phyloP scores from a whole-genome alignment of 768 basidiomycete species.

The Suillus fuscotomentosus region DNA sequence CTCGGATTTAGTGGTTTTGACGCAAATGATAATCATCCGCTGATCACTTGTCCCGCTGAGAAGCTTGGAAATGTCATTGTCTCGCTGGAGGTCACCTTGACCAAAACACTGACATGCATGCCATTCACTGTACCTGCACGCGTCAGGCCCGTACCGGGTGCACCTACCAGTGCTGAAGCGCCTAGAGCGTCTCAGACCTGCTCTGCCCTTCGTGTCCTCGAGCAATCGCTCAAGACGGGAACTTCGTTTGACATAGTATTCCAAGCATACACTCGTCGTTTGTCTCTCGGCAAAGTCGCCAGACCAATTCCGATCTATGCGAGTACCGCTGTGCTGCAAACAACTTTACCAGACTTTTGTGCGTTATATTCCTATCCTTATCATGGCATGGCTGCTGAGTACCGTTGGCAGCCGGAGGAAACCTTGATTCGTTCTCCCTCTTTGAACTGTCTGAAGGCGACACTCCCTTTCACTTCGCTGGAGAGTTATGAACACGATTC shows the following conservation, averaged over 20 bases:
- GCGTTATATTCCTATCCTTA: background rate
- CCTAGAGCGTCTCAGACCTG: background rate
- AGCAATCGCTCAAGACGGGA: constrained; percentile 6
- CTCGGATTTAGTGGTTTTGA: background rate
- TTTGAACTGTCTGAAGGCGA: background rate
- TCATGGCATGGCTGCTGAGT: background rate
- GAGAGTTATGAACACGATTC: background rate
- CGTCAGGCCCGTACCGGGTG: background rate
- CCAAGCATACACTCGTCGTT: background rate
- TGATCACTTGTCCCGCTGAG: background rate
- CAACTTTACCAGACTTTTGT: background rate
- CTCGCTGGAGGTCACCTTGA: background rate
- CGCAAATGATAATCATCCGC: background rate
- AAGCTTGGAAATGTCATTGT: background rate
- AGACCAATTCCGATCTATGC: constrained; percentile 4
- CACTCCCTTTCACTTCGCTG: background rate
- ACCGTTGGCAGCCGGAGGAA: background rate
- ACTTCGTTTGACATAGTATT: constrained; percentile 8
- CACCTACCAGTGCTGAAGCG: background rate
- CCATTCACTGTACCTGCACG: background rate
- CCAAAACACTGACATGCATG: background rate
- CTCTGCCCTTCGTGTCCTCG: constrained; percentile 3
- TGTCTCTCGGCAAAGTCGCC: background rate
- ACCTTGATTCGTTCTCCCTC: background rate
- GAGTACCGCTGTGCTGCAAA: background rate